These are phyloP conservation scores for Ophiostoma himal-ulmi DNA, from an alignment of 2,329 filamentous ascomycete genomes.

Conservation along the genomic window DNA sequence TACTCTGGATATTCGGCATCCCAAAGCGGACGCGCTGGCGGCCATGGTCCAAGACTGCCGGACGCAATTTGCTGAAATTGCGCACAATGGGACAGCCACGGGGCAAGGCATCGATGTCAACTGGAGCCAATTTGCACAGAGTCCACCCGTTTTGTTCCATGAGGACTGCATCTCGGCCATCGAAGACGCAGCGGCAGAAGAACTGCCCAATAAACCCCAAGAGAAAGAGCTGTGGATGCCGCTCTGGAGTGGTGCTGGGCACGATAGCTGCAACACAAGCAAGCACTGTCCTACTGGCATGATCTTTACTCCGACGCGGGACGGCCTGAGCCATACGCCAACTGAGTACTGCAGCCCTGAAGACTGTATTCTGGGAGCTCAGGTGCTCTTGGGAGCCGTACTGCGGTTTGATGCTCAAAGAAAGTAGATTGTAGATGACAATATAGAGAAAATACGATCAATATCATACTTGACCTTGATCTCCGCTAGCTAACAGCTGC, in stretches of 20 bases:
- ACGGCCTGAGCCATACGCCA: slow-evolving; percentile 37
- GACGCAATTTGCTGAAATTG: slow-evolving; percentile 47
- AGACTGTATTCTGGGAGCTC: slow-evolving; percentile 33
- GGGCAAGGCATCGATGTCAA: slow-evolving; percentile 39
- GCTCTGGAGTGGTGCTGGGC: slow-evolving; percentile 37
- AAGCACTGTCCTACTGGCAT: slow-evolving; percentile 35
- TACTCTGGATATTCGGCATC: slow-evolving; percentile 60
- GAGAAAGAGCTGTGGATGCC: not conserved
- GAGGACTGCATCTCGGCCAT: slow-evolving; percentile 61
- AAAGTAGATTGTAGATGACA: not conserved
- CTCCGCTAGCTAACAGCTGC: not conserved
- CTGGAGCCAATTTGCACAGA: slow-evolving; percentile 57
- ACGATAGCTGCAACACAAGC: slow-evolving; percentile 37
- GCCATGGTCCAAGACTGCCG: slow-evolving; percentile 21
- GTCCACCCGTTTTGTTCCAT: slow-evolving; percentile 58
- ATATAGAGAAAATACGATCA: not conserved
- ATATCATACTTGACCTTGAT: not conserved
- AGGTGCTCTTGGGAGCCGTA: slow-evolving; percentile 30
- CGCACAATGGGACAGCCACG: slow-evolving; percentile 58
- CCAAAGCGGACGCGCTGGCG: slow-evolving; percentile 47
- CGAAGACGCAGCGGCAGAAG: slow-evolving; percentile 46
- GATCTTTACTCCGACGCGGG: slow-evolving; percentile 37
- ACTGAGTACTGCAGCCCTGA: slow-evolving; percentile 34
- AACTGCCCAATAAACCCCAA: not conserved
- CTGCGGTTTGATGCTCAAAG: slow-evolving; percentile 26